Conservation (phyloP, 495 filamentous ascomycete genomes). For the Parathielavia hyrcaniae region DNA sequence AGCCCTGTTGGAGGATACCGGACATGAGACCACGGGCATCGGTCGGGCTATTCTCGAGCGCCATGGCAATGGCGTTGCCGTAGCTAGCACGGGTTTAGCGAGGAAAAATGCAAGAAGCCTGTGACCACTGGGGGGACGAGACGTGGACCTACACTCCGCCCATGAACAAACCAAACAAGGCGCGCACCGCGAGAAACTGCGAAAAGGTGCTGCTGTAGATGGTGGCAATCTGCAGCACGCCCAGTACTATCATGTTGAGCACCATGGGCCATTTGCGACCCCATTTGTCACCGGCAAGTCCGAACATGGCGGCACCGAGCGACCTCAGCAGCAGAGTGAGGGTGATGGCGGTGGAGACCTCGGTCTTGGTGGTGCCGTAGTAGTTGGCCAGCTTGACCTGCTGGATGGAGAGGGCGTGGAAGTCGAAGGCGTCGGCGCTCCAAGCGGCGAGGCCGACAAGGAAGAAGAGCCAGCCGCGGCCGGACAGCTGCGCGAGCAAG, state of each 20-base stretch:
- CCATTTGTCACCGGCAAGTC: conserved; percentile 64
- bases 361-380: conserved; percentile 58
- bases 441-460: conserved; percentile 57
- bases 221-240: conserved; percentile 63
- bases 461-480: conserved; percentile 57
- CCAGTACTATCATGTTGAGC: conserved; percentile 58
- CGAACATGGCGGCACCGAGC: conserved; percentile 64
- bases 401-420: conserved; percentile 69
- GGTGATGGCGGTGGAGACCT: conserved; percentile 66
- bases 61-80: conserved; percentile 76
- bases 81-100: conserved; percentile 36
- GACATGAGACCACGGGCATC: conserved; percentile 69
- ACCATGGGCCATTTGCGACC: conserved; percentile 83
- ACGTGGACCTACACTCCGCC: conserved; percentile 60
- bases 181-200: conserved; percentile 63
- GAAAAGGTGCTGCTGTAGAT: conserved; percentile 62
- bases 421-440: conserved; percentile 70
- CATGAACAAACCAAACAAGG: conserved; percentile 76
- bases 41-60: conserved; percentile 66
- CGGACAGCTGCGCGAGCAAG: conserved; percentile 50
- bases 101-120: neutral
- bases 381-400: conserved; percentile 61
- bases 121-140: neutral
- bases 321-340: conserved; percentile 65
- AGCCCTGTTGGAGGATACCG: conserved; percentile 71